Evolutionary conservation across 495 filamentous ascomycete genomes (phyloP).

Genomic region (Collariella sp.): DNA sequence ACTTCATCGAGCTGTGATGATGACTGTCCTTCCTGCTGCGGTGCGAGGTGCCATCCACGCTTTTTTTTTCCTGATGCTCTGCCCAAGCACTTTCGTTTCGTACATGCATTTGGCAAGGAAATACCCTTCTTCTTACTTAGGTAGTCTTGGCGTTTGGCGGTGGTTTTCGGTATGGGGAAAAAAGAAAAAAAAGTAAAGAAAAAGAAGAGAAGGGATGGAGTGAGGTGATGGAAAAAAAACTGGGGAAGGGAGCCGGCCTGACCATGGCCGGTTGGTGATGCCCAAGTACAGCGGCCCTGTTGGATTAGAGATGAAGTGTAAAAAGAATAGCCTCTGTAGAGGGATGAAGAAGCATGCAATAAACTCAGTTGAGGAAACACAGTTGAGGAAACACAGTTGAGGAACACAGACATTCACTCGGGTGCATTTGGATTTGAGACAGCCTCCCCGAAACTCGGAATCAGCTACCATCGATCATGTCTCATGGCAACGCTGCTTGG

Average conservation of each 20-base stretch:
- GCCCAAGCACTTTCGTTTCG: background rate
- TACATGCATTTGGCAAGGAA: slow-evolving; percentile 7
- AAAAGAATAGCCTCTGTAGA: background rate
- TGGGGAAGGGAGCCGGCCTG: background rate
- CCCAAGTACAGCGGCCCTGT: background rate
- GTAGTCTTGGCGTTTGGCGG: background rate
- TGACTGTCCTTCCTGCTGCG: background rate
- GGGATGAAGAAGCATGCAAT: background rate
- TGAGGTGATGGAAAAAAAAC: too few relatives aligned
- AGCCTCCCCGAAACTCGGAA: too few relatives aligned
- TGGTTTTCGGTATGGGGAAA: background rate
- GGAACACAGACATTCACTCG: too few relatives aligned
- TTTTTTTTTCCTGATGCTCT: background rate
- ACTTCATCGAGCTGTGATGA: slow-evolving; percentile 40
- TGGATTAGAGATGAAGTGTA: background rate
- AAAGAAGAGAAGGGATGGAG: too few relatives aligned
- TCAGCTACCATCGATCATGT: too few relatives aligned
- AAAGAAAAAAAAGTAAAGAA: background rate
- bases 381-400: background rate
- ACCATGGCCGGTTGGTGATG: background rate
- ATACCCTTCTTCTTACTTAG: slow-evolving; percentile 13
- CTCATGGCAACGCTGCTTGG: too few relatives aligned
- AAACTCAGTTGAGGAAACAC: background rate
- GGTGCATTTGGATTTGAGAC: background rate
- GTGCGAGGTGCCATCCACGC: background rate